Percentiles rank a stretch among this genome's conserved stretches.
Conservation (phyloP, 2,329 filamentous ascomycete genomes). For the Calonectria fujianensis region DNA sequence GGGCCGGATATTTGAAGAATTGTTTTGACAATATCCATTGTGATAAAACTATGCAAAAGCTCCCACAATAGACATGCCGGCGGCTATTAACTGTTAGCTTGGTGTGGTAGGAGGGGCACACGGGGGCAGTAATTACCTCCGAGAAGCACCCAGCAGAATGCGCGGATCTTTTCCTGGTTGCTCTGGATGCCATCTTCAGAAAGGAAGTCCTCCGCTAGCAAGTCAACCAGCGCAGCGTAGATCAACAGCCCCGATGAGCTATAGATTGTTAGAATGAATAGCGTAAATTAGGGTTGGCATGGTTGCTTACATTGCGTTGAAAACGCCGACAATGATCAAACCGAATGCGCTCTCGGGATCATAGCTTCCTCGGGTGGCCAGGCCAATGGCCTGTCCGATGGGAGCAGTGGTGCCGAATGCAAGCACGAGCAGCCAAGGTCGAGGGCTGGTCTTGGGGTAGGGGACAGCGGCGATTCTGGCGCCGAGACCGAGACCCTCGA, state of each 20-base stretch:
- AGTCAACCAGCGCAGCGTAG: conserved; percentile 78
- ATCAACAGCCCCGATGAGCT: conserved; percentile 77
- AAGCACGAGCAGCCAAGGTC: conserved; percentile 77
- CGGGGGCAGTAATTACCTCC: conserved; percentile 65
- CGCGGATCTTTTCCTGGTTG: conserved; percentile 71
- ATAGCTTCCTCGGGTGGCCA: conserved; percentile 73
- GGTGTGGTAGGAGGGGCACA: not conserved
- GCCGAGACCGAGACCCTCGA: conserved; percentile 81
- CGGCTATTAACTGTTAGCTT: conserved; percentile 46
- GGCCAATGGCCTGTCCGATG: conserved; percentile 79
- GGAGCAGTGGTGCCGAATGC: conserved; percentile 79
- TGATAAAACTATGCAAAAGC: conserved; percentile 54
- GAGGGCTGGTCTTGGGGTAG: conserved; percentile 72
- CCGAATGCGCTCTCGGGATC: conserved; percentile 79
- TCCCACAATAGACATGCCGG: conserved; percentile 60
- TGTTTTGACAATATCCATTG: not conserved
- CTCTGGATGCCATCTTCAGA: conserved; percentile 73
- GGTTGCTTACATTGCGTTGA: conserved; percentile 76
- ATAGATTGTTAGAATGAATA: conserved; percentile 4
- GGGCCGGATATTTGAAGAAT: not conserved
- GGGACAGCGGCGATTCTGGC: conserved; percentile 81
- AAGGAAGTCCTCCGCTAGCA: conserved; percentile 79
- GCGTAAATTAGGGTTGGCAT: rapidly evolving
- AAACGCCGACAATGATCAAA: conserved; percentile 78
- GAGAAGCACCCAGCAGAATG: conserved; percentile 70